Percentiles rank a stretch among this genome's conserved stretches.
phyloP scores from a whole-genome alignment of 208 protist species.

The Trypanosoma melophagium region DNA sequence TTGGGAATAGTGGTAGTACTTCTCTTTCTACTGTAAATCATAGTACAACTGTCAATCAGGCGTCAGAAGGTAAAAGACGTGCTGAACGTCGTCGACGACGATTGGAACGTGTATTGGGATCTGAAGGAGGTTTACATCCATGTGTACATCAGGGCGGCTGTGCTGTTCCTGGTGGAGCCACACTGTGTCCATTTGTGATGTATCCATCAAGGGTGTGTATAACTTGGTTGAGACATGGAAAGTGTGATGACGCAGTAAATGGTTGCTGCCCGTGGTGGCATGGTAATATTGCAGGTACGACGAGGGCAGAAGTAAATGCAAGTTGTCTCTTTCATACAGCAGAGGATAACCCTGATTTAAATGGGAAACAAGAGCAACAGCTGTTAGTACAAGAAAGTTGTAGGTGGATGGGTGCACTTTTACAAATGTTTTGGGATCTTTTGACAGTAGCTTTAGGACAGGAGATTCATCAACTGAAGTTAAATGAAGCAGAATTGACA shows the following conservation, averaged over 20 bases:
- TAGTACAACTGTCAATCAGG: neutral
- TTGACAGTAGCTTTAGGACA: conserved; percentile 13
- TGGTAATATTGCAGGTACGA: conserved; percentile 19
- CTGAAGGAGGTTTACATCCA: conserved; percentile 36
- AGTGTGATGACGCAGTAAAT: conserved; percentile 31
- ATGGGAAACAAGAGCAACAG: neutral
- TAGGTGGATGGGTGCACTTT: conserved; percentile 17
- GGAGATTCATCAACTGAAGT: neutral
- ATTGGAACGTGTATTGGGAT: conserved; percentile 12
- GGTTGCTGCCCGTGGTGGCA: conserved; percentile 63
- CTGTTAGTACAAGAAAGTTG: conserved; percentile 12
- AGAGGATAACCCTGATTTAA: neutral
- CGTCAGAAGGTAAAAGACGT: conserved; percentile 19
- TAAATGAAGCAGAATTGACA: neutral
- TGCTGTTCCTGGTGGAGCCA: neutral
- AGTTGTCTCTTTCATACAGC: conserved; percentile 20
- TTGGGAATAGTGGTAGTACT: neutral
- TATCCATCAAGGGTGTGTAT: conserved; percentile 40
- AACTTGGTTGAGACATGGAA: conserved; percentile 34
- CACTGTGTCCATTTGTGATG: conserved; percentile 32
- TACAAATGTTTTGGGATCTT: conserved; percentile 41
- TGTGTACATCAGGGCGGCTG: conserved; percentile 55
- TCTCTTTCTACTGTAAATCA: neutral
- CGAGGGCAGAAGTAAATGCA: conserved; percentile 25
- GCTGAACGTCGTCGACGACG: conserved; percentile 29